Base-by-base conservation (phyloP, 2,329 filamentous ascomycete genomes). In the Xylariaceae sp. region DNA sequence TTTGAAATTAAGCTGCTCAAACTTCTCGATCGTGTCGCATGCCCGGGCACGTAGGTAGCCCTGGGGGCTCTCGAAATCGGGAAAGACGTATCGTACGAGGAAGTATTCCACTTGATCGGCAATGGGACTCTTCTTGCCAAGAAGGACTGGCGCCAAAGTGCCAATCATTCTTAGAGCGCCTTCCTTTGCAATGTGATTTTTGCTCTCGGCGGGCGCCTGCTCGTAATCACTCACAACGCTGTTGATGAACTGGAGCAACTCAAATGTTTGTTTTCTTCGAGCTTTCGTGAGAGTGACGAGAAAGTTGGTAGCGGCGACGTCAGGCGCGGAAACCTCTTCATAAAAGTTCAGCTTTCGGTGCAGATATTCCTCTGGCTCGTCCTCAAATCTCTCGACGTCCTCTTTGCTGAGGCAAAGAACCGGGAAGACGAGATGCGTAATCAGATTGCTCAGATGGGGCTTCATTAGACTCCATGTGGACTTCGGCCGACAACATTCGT, bases 41-140 rank as follows among this genome's bases (percentile, higher is more conserved):
- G 94, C 94, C 61, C 94, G 87, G 35, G 94, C 94, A 54, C 94
- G 88, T 47, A 99, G 83, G 75, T 91, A 97, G 37, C 92, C 94
- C 68, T 95, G 89, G 11, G 84, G 80, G 73, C 90, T 97, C 64
- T 89, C 86, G 77, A 99, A 99, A 68, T 99, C 94, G 46, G 94
- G 94, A 77, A 99, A 97, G 54, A 99, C 94, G 68, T 97, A 95
- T 67, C 92, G 88, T 51, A 97, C 92, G 63, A 99, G 88, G 79
- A 99, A 99, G 72, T 96, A 96, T 72, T 99, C 94, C 54, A 97
- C 91, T 72, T 97, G 91, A 68, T 96, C 88, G 37, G 92, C 94
- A 62, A 99, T 96, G 1, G 94, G 94, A 68, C 91, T 96, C 80
- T 97, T 97, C 80, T 97, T 99, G 64, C 91, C 90, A 37, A 99